Evolutionary conservation across 345 rosid genomes (phyloP).

Genomic region (Aethionema arabicum): DNA sequence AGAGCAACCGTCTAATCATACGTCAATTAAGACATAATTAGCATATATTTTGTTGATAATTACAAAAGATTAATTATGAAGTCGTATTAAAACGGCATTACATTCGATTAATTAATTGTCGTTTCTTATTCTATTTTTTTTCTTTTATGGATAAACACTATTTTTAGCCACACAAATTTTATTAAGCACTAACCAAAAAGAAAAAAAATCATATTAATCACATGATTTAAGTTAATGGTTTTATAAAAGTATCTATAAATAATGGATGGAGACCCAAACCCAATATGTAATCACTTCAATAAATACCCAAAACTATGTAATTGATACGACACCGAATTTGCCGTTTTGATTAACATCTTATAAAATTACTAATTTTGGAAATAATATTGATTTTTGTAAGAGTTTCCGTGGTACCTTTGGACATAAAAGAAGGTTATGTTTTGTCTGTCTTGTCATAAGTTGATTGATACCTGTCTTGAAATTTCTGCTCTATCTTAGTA

Average conservation of each 20-base stretch:
- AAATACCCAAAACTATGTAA: constrained; percentile 17
- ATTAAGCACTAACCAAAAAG: constrained; percentile 3
- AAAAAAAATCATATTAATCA: constrained; percentile 19
- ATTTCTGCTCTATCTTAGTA: constrained; percentile 19
- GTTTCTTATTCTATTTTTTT: neutral
- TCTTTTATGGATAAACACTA: constrained; percentile 7
- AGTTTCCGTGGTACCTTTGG: constrained; percentile 37
- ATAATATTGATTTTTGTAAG: neutral
- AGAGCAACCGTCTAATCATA: neutral
- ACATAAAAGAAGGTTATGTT: constrained; percentile 29
- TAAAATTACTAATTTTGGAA: constrained; percentile 18
- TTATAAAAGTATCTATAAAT: constrained; percentile 11
- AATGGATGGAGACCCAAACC: constrained; percentile 33
- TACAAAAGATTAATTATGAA: constrained; percentile 2
- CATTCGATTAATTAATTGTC: neutral
- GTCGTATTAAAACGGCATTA: neutral
- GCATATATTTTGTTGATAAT: neutral
- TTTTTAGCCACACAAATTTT: constrained; percentile 23
- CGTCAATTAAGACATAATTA: neutral
- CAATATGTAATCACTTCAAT: constrained; percentile 23
- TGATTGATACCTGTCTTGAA: constrained; percentile 33
- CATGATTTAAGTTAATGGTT: constrained; percentile 9
- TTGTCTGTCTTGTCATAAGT: constrained; percentile 27
- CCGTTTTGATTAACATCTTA: constrained; percentile 4
- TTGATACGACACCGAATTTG: constrained; percentile 19